Evolutionary conservation across 139 green algal genomes (phyloP), one percentile per base, ranked within the genome.

Genomic region (Closterium sp.): DNA sequence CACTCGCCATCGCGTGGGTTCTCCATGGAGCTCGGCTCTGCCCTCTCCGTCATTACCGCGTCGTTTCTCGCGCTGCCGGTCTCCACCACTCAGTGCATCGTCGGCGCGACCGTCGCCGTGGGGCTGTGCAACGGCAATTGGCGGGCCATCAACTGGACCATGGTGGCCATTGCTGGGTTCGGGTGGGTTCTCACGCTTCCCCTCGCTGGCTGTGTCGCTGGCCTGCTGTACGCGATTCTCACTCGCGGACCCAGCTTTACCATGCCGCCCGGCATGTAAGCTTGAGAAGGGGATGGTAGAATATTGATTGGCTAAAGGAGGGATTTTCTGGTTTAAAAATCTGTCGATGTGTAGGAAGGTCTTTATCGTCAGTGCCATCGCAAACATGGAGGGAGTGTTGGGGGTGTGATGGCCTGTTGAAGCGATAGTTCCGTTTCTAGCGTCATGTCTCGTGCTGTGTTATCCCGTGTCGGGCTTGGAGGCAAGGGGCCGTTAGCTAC

Each of bases 81-180:
- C 70, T 97, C 96, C 31, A 97, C 96, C 86, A 97, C 97, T 5
- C 97, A 98, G 89, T 95, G 91, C 90, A 94, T 97, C 42, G 95
- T 94, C n/a, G 96, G 97, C 21, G 94, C 95, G 9, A 95, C 95
- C 3, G 70, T 95, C 1, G 94, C 91, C 86, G 92, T 98, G 4
- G 96, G 95, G 22, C 32, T 97, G 7, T 89, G 95, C 17, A 96
- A 97, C 89, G 93, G 93, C 90, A 97, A 97, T 94, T 96, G 87
- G 89, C 93, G 27, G 84, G 84, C 84, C 6, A 87, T 87, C 32
- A 87, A 87, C 84, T 87, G 84, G 84, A 24, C 2, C 22, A 87
- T 87, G 84, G 84, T 87, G 84, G 84, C n/a, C 84, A 29, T 21
- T 2, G 22, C n/a, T 31, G n/a, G n/a, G 17, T 87, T 87, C 84